Conservation (phyloP, 768 basidiomycete genomes). For the Boletus rubescentipes region DNA sequence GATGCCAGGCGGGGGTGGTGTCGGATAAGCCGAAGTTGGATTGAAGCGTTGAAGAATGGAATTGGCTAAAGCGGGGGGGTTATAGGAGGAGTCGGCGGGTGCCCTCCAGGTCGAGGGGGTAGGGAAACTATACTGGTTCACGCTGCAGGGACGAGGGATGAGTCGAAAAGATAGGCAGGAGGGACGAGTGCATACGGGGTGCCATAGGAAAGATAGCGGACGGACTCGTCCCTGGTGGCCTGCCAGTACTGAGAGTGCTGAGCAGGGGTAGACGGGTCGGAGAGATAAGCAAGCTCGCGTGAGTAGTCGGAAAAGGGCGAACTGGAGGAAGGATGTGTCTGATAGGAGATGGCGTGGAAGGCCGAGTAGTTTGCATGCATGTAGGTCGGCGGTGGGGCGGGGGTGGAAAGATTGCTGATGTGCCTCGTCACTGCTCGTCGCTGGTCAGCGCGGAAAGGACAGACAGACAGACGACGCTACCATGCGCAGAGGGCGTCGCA, state of each 20-base stretch:
- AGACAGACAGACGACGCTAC: slow-evolving; percentile 35
- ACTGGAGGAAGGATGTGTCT: slow-evolving; percentile 36
- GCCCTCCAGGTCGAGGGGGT: slow-evolving; percentile 42
- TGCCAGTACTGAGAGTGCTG: slow-evolving; percentile 66
- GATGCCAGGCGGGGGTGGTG: slow-evolving; percentile 64
- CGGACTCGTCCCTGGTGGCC: slow-evolving; percentile 56
- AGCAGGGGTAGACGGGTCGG: slow-evolving; percentile 42
- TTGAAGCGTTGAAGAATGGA: slow-evolving; percentile 62
- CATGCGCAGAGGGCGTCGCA: slow-evolving; percentile 74
- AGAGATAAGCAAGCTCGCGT: slow-evolving; percentile 56
- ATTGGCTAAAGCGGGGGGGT: slow-evolving; percentile 58
- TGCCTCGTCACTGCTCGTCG: slow-evolving; percentile 60
- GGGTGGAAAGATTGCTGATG: slow-evolving; percentile 56
- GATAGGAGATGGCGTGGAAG: slow-evolving; percentile 27
- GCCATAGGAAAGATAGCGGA: slow-evolving; percentile 56
- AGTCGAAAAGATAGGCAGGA: neutral
- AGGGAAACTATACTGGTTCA: slow-evolving; percentile 30
- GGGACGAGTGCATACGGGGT: slow-evolving; percentile 41
- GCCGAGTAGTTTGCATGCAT: slow-evolving; percentile 46
- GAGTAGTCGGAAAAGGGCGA: slow-evolving; percentile 71
- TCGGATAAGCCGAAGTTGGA: slow-evolving; percentile 67
- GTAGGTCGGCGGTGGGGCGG: slow-evolving; percentile 62
- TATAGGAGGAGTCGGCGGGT: slow-evolving; percentile 49
- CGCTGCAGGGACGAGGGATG: slow-evolving; percentile 15
- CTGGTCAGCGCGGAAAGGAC: slow-evolving; percentile 19